Evolutionary conservation across 2,329 filamentous ascomycete species (phyloP).

Genomic region (Xylariaceae sp.): DNA sequence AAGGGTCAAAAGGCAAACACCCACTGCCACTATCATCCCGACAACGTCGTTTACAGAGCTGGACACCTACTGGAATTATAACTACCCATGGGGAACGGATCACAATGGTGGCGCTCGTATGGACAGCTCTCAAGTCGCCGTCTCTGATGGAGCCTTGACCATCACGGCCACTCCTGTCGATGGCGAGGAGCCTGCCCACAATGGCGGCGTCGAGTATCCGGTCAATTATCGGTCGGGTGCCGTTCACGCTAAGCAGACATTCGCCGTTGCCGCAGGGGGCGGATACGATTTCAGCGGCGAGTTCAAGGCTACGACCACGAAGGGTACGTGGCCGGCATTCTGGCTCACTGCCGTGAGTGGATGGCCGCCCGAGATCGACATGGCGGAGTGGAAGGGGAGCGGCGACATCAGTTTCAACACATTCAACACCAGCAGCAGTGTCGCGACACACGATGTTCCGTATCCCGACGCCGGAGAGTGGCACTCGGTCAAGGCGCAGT

Average conservation of each 20-base stretch:
- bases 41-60: conserved; percentile 11
- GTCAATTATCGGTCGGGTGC: conserved; percentile 41
- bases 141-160: conserved; percentile 38
- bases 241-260: conserved; percentile 45
- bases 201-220: conserved; percentile 31
- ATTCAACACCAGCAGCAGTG: conserved; percentile 39
- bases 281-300: conserved; percentile 44
- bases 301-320: conserved; percentile 44
- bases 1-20: conserved; percentile 1
- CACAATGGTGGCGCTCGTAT: conserved; percentile 17
- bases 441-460: conserved; percentile 41
- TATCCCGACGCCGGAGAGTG: conserved; percentile 42
- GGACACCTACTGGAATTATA: conserved; percentile 10
- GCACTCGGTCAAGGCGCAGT: conserved; percentile 44
- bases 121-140: conserved; percentile 5
- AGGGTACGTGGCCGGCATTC: conserved; percentile 46
- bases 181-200: conserved; percentile 26
- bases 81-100: conserved; percentile 15
- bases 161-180: conserved; percentile 41
- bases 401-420: conserved; percentile 48
- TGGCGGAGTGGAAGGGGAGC: conserved; percentile 51
- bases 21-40: conserved; percentile 7
- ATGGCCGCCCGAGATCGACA: conserved; percentile 52
- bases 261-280: conserved; percentile 42
- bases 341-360: conserved; percentile 48